These are phyloP conservation scores for Cercospora zeina DNA, from an alignment of 2,329 filamentous ascomycete genomes.

Conservation along the genomic window DNA sequence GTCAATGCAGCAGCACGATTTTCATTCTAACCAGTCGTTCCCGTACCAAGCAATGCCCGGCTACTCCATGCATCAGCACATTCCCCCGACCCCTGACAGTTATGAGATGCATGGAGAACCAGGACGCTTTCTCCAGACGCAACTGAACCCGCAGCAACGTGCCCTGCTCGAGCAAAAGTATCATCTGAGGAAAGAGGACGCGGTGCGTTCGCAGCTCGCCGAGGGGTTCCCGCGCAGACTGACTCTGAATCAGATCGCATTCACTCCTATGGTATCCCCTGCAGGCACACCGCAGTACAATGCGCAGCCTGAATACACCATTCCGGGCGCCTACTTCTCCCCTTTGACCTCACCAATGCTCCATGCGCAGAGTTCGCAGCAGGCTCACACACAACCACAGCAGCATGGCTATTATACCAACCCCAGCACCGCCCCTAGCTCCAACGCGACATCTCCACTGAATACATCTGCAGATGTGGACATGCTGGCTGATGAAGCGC, in stretches of 20 bases:
- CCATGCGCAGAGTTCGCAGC: constrained; percentile 63
- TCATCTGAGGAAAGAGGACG: constrained; percentile 67
- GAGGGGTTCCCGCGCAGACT: constrained; percentile 18
- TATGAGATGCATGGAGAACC: constrained; percentile 68
- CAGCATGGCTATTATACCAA: constrained; percentile 47
- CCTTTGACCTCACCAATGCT: constrained; percentile 79
- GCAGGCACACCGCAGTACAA: constrained; percentile 75
- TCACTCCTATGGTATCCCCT: constrained; percentile 80
- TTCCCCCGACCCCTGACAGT: constrained; percentile 78
- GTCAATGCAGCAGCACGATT: constrained; percentile 31
- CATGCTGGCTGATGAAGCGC: constrained; percentile 43
- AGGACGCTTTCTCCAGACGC: constrained; percentile 57
- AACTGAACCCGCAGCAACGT: constrained; percentile 56
- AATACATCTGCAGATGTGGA: constrained; percentile 47
- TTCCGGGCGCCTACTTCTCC: constrained; percentile 76
- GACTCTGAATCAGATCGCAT: constrained; percentile 43
- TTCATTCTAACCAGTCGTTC: constrained; percentile 39
- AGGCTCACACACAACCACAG: constrained; percentile 42
- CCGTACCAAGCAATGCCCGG: constrained; percentile 46
- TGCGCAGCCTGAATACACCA: constrained; percentile 57
- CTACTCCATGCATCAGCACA: constrained; percentile 55
- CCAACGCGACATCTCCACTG: constrained; percentile 52
- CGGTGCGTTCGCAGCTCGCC: constrained; percentile 55
- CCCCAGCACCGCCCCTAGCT: constrained; percentile 56
- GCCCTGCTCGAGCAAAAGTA: constrained; percentile 66